Conservation (phyloP, 2,329 filamentous ascomycete genomes). For the Chaetomium sp. region DNA sequence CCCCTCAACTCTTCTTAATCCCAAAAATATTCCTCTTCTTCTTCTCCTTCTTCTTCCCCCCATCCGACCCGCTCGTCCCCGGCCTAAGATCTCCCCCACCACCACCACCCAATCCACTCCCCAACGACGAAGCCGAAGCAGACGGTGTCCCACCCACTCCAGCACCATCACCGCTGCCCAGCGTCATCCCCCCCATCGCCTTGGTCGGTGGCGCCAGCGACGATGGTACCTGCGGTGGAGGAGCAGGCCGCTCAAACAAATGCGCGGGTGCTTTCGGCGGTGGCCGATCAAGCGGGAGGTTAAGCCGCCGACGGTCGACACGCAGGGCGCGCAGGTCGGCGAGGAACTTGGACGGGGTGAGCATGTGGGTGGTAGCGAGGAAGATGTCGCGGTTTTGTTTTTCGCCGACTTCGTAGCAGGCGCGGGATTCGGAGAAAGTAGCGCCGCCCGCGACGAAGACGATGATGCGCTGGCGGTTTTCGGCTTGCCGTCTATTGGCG, state of each 20-base stretch:
- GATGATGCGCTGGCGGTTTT: constrained; percentile 84
- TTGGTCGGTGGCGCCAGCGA: constrained; percentile 41
- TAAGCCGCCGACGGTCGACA: constrained; percentile 65
- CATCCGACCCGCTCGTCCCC: constrained; percentile 41
- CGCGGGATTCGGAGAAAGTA: constrained; percentile 82
- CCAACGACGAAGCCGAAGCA: constrained; percentile 9
- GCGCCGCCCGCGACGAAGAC: constrained; percentile 94
- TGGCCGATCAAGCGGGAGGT: constrained; percentile 74
- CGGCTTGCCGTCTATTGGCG: constrained; percentile 63
- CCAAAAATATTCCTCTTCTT: constrained; percentile 33
- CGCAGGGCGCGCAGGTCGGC: constrained; percentile 64
- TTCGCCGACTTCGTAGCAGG: constrained; percentile 80
- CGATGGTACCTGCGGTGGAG: constrained; percentile 29
- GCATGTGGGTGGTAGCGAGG: constrained; percentile 85
- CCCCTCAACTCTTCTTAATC: constrained; percentile 25
- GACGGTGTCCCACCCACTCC: constrained; percentile 3
- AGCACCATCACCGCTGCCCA: constrained; percentile 31
- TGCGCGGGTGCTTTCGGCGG: constrained; percentile 78
- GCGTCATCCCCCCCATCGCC: constrained; percentile 50
- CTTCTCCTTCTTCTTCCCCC: constrained; percentile 40
- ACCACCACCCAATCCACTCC: constrained; percentile 13
- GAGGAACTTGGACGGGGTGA: constrained; percentile 70
- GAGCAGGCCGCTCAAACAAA: constrained; percentile 67
- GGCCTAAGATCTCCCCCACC: constrained; percentile 19
- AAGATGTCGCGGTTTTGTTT: constrained; percentile 74